Evolutionary conservation across 2,329 filamentous ascomycete species (phyloP), one percentile per base, ranked within the genome.

Genomic region (Achaetomium macrosporum): DNA sequence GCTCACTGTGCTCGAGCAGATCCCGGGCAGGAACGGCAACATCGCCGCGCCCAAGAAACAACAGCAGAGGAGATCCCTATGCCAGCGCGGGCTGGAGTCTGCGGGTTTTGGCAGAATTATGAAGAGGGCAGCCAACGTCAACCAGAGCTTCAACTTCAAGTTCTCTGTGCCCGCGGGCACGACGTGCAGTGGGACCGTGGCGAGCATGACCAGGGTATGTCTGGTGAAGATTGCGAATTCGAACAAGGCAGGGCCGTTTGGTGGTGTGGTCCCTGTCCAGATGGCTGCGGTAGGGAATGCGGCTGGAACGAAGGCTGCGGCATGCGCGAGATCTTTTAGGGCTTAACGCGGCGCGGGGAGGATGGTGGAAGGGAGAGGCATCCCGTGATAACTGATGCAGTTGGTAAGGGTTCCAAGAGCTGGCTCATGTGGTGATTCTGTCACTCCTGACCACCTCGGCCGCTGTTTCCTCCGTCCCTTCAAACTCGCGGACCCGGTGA

Each of bases 201-300:
- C 57, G 15, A 65, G 66, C 37, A 47, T 65, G 55, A 31, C 45
- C 3, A 69, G 69, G 51, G 68, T 73, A 51, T 75, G 72, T 63
- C 61, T 73, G 25, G 64, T 72, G 58, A 73, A 73, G 66, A 68
- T 75, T 52, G 69, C 68, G 50, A 74, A 74, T 64, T 60, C 59
- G 50, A 70, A 70, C 59, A 52, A 52, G 11, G 69, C 67, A 2
- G 72, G 71, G 0, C 71, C 71, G 6, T 74, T 74, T 57, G 71
- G 70, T 37, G 72, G 71, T 19, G 64, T 69, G 20, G 57, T 73
- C 9, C 66, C 70, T 15, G 64, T 74, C 55, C 72, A 73, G 63
- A 69, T 72, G 47, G 68, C 41, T 47, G 67, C 29, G 30, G 42
- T 12, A 13, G 43, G 37, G 30, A 16, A 7, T 31, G 45, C 39